These are phyloP conservation scores for Corrigiola litoralis DNA, from an alignment of 179 eudicot genomes.

Conservation along the genomic window DNA sequence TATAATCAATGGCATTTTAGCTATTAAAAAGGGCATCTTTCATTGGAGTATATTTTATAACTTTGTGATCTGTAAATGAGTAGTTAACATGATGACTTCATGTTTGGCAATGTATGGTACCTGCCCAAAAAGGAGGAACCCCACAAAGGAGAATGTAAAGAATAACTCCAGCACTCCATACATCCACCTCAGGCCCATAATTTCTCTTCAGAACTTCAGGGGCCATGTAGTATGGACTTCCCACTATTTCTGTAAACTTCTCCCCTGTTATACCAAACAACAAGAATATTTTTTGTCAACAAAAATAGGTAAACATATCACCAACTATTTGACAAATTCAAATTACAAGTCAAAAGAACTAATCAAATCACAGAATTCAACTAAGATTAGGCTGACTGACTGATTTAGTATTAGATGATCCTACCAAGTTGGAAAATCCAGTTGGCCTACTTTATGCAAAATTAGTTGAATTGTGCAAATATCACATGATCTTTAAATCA, in stretches of 20 bases:
- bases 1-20: not conserved
- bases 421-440: not conserved
- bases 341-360: conserved; percentile 10
- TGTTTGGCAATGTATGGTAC: conserved; percentile 17
- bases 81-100: not conserved
- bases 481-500: too few species aligned
- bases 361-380: conserved; percentile 9
- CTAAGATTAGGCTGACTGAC: not conserved
- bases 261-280: conserved; percentile 29
- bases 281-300: not conserved
- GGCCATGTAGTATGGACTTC: conserved; percentile 56
- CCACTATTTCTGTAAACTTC: conserved; percentile 44
- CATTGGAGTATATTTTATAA: not conserved
- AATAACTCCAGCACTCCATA: conserved; percentile 56
- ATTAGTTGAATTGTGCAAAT: too few species aligned
- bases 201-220: conserved; percentile 48
- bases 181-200: conserved; percentile 50
- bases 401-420: conserved; percentile 5
- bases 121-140: conserved; percentile 57
- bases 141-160: conserved; percentile 49
- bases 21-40: not conserved
- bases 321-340: not conserved
- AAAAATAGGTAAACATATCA: not conserved
- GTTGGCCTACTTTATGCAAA: not conserved
- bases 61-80: not conserved